Evolutionary conservation across 2,329 filamentous ascomycete genomes (phyloP).

Genomic region (Amylocarpus encephaloides): DNA sequence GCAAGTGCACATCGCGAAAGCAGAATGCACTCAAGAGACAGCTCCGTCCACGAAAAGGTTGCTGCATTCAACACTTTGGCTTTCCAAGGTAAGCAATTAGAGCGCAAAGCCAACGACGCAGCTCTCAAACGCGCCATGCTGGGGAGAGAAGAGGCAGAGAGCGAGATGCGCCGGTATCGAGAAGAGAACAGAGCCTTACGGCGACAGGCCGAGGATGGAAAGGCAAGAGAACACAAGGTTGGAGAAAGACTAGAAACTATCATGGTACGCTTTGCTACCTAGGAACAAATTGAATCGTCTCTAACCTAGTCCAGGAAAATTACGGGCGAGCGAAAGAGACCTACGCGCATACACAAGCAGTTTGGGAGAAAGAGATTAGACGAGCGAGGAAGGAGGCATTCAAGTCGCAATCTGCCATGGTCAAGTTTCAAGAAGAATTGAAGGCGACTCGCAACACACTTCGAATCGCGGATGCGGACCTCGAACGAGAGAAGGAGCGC

Average conservation of each 20-base stretch:
- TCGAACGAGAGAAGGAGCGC: slow-evolving; percentile 58
- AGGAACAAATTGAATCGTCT: slow-evolving; percentile 13
- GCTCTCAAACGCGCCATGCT: slow-evolving; percentile 61
- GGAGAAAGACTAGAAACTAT: slow-evolving; percentile 61
- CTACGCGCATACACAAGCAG: slow-evolving; percentile 55
- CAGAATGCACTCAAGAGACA: slow-evolving; percentile 40
- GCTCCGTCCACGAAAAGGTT: slow-evolving; percentile 60
- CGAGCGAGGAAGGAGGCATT: slow-evolving; percentile 66
- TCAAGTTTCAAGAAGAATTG: slow-evolving; percentile 69
- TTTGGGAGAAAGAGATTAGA: slow-evolving; percentile 71
- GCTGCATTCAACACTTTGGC: slow-evolving; percentile 67
- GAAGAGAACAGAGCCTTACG: slow-evolving; percentile 53
- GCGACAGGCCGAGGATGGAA: slow-evolving; percentile 57
- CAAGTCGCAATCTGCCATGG: slow-evolving; percentile 62
- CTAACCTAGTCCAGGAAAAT: slow-evolving; percentile 49
- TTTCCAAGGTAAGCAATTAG: slow-evolving; percentile 48
- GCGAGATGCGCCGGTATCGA: slow-evolving; percentile 55
- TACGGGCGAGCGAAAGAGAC: slow-evolving; percentile 65
- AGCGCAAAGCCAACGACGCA: slow-evolving; percentile 59
- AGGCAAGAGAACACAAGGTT: slow-evolving; percentile 58
- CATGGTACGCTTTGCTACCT: slow-evolving; percentile 50
- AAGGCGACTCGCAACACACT: slow-evolving; percentile 50
- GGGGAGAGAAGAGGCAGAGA: slow-evolving; percentile 65
- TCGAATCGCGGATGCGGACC: slow-evolving; percentile 50
- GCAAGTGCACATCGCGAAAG: slow-evolving; percentile 9